A percentile compares a stretch with the other conserved stretches of the same genome.
Evolutionary conservation across 2,329 filamentous ascomycete genomes (phyloP).

Genomic region (Aspergillus sp.): DNA sequence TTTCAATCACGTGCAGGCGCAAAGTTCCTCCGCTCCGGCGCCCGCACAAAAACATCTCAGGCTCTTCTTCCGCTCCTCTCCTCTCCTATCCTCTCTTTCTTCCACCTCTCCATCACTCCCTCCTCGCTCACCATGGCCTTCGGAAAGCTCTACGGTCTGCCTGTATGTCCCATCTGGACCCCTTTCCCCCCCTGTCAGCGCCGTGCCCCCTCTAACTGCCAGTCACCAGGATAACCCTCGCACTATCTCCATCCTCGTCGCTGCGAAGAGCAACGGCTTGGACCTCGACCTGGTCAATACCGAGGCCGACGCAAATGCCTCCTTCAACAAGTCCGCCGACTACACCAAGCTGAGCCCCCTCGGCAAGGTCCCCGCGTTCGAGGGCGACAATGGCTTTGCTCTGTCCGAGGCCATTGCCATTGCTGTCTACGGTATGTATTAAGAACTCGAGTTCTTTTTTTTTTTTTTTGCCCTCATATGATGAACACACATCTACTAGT

Average conservation of each 20-base stretch:
- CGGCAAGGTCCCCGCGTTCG: constrained; percentile 85
- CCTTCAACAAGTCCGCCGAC: constrained; percentile 58
- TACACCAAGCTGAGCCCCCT: constrained; percentile 81
- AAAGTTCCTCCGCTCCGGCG: constrained; percentile 19
- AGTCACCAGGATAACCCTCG: constrained; percentile 69
- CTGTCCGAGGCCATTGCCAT: constrained; percentile 89
- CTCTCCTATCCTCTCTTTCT: constrained; percentile 10
- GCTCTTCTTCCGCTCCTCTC: constrained; percentile 11
- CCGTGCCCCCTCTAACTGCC: constrained; percentile 14
- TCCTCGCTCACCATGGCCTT: constrained; percentile 66
- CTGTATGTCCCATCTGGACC: constrained; percentile 47
- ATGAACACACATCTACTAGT: constrained; percentile 78
- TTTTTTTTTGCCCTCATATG: constrained; percentile 32
- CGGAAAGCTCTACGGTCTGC: constrained; percentile 89
- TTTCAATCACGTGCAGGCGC: constrained; percentile 20
- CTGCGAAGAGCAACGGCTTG: constrained; percentile 95
- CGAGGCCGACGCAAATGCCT: constrained; percentile 39
- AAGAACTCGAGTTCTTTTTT: constrained; percentile 6
- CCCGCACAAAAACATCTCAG: constrained; percentile 20
- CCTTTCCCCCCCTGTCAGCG: constrained; percentile 7
- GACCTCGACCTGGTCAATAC: constrained; percentile 78
- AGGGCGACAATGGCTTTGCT: constrained; percentile 81
- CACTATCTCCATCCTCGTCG: constrained; percentile 76
- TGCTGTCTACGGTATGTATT: constrained; percentile 85
- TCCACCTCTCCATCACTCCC: constrained; percentile 9